Conservation (phyloP, 176 grass and related monocot genomes). For the Oropetium thomaeum region DNA sequence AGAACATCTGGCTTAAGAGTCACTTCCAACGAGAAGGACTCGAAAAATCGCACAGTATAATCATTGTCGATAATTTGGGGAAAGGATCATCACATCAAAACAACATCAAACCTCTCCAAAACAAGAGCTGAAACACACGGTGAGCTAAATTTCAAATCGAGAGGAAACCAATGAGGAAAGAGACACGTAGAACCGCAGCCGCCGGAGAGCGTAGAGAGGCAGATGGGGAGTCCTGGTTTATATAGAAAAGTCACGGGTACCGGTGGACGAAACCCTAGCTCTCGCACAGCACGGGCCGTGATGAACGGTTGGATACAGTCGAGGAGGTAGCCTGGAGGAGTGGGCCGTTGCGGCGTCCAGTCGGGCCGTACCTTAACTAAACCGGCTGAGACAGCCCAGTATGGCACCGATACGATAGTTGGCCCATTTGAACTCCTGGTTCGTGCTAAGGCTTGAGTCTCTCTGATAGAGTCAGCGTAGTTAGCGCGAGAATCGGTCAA, state of each 20-base stretch:
- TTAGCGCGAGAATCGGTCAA: background rate
- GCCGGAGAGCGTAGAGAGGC: background rate
- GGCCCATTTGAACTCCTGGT: background rate
- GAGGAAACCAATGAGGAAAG: background rate
- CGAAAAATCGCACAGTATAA: constrained; percentile 46
- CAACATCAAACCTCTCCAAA: background rate
- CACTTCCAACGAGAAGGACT: constrained; percentile 23
- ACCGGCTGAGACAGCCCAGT: background rate
- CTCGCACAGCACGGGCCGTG: background rate
- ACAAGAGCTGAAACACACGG: background rate
- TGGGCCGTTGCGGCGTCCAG: background rate
- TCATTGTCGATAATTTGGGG: constrained; percentile 55
- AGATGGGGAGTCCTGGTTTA: background rate
- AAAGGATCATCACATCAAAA: constrained; percentile 53
- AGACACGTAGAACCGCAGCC: background rate
- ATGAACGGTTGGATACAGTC: constrained; percentile 2
- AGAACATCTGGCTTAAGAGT: constrained; percentile 45
- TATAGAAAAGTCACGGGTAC: background rate
- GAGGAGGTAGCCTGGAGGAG: background rate
- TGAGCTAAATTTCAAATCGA: background rate
- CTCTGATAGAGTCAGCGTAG: too few relatives aligned
- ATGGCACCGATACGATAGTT: background rate
- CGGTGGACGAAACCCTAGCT: constrained; percentile 34
- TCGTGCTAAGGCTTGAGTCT: background rate
- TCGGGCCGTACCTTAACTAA: background rate